Percentiles rank a stretch among this genome's conserved stretches.
Evolutionary conservation across 345 rosid genomes (phyloP).

Genomic region (Boechera divaricarpa): DNA sequence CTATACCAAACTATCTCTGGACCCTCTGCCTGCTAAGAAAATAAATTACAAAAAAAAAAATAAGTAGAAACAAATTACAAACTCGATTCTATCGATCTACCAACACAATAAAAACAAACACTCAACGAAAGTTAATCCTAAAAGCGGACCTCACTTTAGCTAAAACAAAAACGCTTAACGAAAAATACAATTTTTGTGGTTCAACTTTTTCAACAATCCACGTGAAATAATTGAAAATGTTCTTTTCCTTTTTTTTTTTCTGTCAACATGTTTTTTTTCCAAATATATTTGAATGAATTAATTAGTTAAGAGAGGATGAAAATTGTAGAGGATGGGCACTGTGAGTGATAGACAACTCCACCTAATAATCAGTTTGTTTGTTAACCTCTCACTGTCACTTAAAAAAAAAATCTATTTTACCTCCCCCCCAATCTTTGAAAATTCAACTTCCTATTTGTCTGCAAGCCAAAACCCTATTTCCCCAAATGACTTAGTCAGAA

Average conservation of each 20-base stretch:
- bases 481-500: neutral
- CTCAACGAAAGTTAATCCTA: neutral
- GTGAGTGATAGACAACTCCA: slow-evolving; percentile 26
- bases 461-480: neutral
- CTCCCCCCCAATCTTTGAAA: slow-evolving; percentile 2
- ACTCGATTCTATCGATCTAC: no score
- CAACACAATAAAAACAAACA: no score
- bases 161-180: neutral
- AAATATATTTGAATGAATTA: neutral
- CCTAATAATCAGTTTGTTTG: slow-evolving; percentile 26
- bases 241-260: slow-evolving; percentile 7
- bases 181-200: neutral
- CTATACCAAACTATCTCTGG: no score
- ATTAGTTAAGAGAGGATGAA: neutral
- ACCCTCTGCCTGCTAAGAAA: no score
- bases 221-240: neutral
- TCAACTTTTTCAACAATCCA: slow-evolving; percentile 23
- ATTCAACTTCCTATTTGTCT: slow-evolving; percentile 16
- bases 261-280: no score
- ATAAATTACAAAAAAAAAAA: no score
- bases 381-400: slow-evolving; percentile 36
- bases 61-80: no score
- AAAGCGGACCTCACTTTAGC: slow-evolving; percentile 15
- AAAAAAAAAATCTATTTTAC: neutral
- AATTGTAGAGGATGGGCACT: neutral